These are phyloP conservation scores for Pseudogymnoascus sp. DNA, from an alignment of 2,329 filamentous ascomycete species.

Conservation along the genomic window DNA sequence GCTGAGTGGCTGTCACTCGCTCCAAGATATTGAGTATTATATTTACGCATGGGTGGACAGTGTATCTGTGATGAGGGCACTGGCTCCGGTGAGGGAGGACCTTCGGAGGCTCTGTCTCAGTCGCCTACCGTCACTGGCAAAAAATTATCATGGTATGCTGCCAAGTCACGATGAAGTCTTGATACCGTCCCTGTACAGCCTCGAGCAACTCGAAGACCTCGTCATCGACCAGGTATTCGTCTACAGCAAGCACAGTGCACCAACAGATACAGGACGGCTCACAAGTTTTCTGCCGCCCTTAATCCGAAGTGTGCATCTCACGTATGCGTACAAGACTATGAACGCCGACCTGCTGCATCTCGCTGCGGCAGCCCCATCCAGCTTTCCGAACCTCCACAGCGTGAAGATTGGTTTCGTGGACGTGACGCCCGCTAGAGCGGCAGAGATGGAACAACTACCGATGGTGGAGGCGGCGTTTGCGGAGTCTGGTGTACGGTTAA, in stretches of 20 bases:
- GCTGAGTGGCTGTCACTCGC: neutral
- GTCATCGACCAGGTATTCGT: neutral
- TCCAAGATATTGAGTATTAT: neutral
- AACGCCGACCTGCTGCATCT: neutral
- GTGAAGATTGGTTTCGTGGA: neutral
- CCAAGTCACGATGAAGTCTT: neutral
- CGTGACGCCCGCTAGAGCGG: neutral
- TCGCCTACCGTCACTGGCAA: neutral
- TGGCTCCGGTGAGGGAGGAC: neutral
- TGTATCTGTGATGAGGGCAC: neutral
- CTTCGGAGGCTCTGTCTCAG: neutral
- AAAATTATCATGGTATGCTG: no score
- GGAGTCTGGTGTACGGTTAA: neutral
- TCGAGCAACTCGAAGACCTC: neutral
- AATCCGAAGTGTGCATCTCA: neutral
- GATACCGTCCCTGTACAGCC: neutral
- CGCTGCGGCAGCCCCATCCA: neutral
- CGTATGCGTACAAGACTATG: neutral
- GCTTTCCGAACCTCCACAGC: neutral
- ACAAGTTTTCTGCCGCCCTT: neutral
- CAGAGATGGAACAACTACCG: neutral
- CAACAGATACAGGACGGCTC: neutral
- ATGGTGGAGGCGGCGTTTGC: neutral
- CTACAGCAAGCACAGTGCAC: neutral
- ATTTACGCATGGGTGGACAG: neutral